A percentile compares a stretch with the other conserved stretches of the same genome.
These are phyloP conservation scores for Salvia sclarea DNA, from an alignment of 305 asterid genomes.

Conservation along the genomic window DNA sequence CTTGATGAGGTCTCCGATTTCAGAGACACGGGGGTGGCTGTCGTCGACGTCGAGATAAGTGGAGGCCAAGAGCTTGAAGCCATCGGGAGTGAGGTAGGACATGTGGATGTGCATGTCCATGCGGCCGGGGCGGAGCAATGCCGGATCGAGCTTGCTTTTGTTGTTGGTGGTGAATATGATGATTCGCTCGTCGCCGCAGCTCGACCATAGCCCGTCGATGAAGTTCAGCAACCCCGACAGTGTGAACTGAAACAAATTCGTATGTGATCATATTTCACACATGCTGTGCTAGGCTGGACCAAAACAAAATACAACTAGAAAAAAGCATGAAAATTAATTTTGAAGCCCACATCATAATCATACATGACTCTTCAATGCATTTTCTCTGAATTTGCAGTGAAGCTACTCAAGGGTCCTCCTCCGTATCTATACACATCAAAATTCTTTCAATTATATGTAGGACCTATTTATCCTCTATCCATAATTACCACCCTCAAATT, in stretches of 20 bases:
- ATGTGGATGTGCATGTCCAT: constrained; percentile 80
- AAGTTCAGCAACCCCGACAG: constrained; percentile 68
- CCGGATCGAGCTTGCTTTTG: constrained; percentile 64
- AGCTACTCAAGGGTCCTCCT: neutral
- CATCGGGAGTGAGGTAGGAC: constrained; percentile 56
- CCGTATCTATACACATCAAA: neutral
- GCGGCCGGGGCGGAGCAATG: constrained; percentile 65
- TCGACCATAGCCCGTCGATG: constrained; percentile 82
- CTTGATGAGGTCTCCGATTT: constrained; percentile 39
- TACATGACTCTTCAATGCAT: neutral
- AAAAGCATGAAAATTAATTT: neutral
- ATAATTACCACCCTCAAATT: too few species aligned
- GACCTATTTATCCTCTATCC: too few species aligned
- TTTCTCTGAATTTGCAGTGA: neutral
- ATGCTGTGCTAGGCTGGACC: neutral
- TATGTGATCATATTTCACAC: neutral
- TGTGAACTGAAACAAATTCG: constrained; percentile 40
- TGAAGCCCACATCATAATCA: neutral
- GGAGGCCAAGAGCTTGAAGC: constrained; percentile 51
- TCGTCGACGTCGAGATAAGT: constrained; percentile 44
- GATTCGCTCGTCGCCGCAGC: constrained; percentile 71
- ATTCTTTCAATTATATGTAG: too few species aligned
- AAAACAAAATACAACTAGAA: neutral
- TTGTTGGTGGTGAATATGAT: constrained; percentile 67
- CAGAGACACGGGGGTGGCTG: constrained; percentile 24